phyloP scores from a whole-genome alignment of 23 red algal genomes.

The Rhodosorus marinus region DNA sequence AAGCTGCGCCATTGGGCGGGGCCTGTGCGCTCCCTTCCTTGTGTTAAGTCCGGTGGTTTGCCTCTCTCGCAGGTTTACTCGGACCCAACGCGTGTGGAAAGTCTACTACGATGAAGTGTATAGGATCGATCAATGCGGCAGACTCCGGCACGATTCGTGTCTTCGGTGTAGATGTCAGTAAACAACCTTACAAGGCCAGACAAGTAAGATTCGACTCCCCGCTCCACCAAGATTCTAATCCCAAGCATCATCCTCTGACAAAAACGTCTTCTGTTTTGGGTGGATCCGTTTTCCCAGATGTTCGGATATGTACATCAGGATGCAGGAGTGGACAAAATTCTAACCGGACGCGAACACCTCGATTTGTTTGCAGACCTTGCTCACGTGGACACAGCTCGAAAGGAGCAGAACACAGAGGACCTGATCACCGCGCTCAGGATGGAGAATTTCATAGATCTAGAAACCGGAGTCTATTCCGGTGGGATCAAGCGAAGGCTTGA shows the following conservation, averaged over 20 bases:
- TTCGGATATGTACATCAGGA: conserved; percentile 75
- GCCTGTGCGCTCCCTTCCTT: too few relatives aligned
- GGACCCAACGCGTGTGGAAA: conserved; percentile 87
- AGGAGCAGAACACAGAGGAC: conserved; percentile 21
- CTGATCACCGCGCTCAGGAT: conserved; percentile 45
- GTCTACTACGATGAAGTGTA: conserved; percentile 74
- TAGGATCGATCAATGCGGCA: conserved; percentile 32
- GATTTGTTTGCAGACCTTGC: conserved; percentile 60
- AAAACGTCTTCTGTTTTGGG: too few relatives aligned
- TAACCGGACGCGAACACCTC: conserved; percentile 92
- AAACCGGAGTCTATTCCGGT: conserved; percentile 69
- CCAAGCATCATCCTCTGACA: too few relatives aligned
- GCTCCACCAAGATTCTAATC: too few relatives aligned
- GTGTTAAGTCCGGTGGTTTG: too few relatives aligned
- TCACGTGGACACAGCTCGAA: conserved; percentile 18
- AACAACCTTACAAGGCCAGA: conserved; percentile 25
- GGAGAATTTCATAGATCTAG: conserved; percentile 71
- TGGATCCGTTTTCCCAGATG: too few relatives aligned
- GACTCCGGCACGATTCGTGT: conserved; percentile 36
- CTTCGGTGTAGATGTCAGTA: conserved; percentile 49
- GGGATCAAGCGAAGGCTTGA: conserved; percentile 71
- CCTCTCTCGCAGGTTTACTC: conserved; percentile 56
- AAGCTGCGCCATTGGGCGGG: too few relatives aligned
- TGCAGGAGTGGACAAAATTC: conserved; percentile 83
- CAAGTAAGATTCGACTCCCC: too few relatives aligned